Base-by-base conservation (phyloP, 495 filamentous ascomycete genomes). In the Cenococcum geophilum region DNA sequence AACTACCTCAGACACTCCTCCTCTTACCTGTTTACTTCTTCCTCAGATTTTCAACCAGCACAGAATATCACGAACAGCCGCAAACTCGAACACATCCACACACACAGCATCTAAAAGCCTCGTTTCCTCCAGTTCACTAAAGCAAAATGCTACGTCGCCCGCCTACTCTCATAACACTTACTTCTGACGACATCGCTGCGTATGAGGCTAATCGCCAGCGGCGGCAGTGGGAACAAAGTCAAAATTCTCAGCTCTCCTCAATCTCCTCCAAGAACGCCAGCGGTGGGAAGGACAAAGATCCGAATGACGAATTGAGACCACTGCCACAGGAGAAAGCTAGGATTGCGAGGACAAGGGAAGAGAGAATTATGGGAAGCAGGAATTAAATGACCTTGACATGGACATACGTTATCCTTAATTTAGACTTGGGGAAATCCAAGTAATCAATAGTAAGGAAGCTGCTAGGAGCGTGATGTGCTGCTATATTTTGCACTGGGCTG, bases 281-380 rank as follows among this genome's bases (percentile, higher is more conserved):
- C 14, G 25, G 25, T 23, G 49, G 49, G 21, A 52, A 27, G 25
- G 49, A 52, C 14, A 52, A 52, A 27, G 80, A 84, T 72, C 81
- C 82, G 6, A 83, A 76, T 61, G 80, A 83, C 71, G 82, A 84
- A 61, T 60, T 83, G 65, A 83, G 80, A 58, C 80, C 81, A 9
- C 68, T 83, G 45, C 79, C 80, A 0, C 76, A 78, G 1, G 79
- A 82, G 62, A 80, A 82, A 67, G 72, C 74, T 42, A 74, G 78
- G 52, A 76, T 79, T 57, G 74, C 77, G 54, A 72, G 78, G 53
- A 76, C 75, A 16, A 70, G 78, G 21, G 81, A 83, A 65, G 76
- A 79, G 59, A 72, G 79, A 65, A 76, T 79, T 23, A 52, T 52
- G 49, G 49, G 49, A 23, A 27, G 49, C 49, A 52, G 49, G 49